A percentile compares a stretch with the other conserved stretches of the same genome.
Evolutionary conservation across 2,329 filamentous ascomycete species (phyloP).

Genomic region (Ceratocystis alfenasii): DNA sequence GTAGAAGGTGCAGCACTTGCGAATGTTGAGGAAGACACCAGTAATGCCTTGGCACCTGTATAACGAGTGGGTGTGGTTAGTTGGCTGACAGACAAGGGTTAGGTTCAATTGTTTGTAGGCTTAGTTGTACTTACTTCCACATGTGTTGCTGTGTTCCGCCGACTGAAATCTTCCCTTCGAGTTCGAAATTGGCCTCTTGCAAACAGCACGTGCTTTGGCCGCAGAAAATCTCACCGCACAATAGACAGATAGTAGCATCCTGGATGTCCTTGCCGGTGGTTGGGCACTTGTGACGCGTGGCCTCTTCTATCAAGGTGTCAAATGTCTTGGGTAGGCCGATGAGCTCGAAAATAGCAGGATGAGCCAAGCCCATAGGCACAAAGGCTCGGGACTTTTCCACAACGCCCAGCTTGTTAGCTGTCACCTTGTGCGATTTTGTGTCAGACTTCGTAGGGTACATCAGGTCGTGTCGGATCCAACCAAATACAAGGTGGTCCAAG

Average conservation of each 20-base stretch:
- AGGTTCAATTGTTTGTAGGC: not conserved
- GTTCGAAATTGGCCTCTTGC: slow-evolving; percentile 42
- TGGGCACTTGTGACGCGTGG: slow-evolving; percentile 69
- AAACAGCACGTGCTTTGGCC: slow-evolving; percentile 87
- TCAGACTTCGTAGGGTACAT: slow-evolving; percentile 27
- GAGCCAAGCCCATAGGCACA: slow-evolving; percentile 45
- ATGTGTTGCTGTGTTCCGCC: slow-evolving; percentile 90
- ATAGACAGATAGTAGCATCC: slow-evolving; percentile 83
- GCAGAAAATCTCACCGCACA: slow-evolving; percentile 95
- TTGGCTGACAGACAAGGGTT: not conserved
- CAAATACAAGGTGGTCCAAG: slow-evolving; percentile 37
- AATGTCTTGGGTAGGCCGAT: slow-evolving; percentile 86
- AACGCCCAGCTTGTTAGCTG: not conserved
- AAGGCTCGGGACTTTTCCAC: slow-evolving; percentile 11
- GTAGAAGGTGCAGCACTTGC: slow-evolving; percentile 87
- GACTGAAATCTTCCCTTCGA: slow-evolving; percentile 38
- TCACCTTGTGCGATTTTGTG: not conserved
- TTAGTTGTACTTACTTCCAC: slow-evolving; percentile 50
- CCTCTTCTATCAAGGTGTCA: slow-evolving; percentile 84
- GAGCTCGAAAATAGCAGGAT: slow-evolving; percentile 88
- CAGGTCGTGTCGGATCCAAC: slow-evolving; percentile 62
- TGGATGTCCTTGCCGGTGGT: slow-evolving; percentile 83
- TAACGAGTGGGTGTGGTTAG: slow-evolving; percentile 11
- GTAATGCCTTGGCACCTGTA: slow-evolving; percentile 73
- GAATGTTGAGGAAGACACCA: slow-evolving; percentile 91